These are phyloP conservation scores for Trametes meyenii DNA, from an alignment of 768 basidiomycete species.

Conservation along the genomic window DNA sequence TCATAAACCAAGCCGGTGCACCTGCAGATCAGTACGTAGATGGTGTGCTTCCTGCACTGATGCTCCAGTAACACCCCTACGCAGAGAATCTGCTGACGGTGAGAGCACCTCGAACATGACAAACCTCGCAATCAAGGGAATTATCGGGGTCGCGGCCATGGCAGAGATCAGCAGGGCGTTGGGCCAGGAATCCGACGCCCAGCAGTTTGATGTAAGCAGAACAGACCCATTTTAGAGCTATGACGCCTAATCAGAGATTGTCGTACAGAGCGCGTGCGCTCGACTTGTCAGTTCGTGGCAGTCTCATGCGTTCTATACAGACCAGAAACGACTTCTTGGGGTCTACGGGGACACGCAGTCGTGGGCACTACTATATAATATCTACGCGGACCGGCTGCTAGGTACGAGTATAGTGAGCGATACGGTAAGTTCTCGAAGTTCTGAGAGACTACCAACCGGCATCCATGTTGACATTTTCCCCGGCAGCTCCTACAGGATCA, in stretches of 20 bases:
- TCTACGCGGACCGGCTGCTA: constrained; percentile 20
- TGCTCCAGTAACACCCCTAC: no score
- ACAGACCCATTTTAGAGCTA: no score
- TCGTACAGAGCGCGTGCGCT: constrained; percentile 8
- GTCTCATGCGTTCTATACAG: constrained; percentile 10
- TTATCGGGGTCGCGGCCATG: constrained; percentile 30
- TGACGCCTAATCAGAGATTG: not conserved
- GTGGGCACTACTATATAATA: constrained; percentile 23
- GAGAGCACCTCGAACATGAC: constrained; percentile 24
- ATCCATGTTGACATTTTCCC: not conserved
- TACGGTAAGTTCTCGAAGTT: not conserved
- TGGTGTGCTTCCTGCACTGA: not conserved
- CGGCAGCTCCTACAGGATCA: constrained; percentile 8
- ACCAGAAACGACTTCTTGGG: constrained; percentile 7
- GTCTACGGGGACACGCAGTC: constrained; percentile 11
- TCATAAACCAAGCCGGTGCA: constrained; percentile 23
- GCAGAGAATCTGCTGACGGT: constrained; percentile 18
- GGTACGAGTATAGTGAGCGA: constrained; percentile 10
- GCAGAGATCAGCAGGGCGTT: constrained; percentile 23
- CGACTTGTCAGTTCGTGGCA: constrained; percentile 9
- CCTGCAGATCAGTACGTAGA: constrained; percentile 9
- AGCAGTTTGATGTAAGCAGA: constrained; percentile 18
- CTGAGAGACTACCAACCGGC: no score
- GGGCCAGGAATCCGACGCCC: constrained; percentile 13
- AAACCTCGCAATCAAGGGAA: constrained; percentile 29